Evolutionary conservation across 495 filamentous ascomycete genomes (phyloP).

Genomic region (Venustampulla echinocandica): DNA sequence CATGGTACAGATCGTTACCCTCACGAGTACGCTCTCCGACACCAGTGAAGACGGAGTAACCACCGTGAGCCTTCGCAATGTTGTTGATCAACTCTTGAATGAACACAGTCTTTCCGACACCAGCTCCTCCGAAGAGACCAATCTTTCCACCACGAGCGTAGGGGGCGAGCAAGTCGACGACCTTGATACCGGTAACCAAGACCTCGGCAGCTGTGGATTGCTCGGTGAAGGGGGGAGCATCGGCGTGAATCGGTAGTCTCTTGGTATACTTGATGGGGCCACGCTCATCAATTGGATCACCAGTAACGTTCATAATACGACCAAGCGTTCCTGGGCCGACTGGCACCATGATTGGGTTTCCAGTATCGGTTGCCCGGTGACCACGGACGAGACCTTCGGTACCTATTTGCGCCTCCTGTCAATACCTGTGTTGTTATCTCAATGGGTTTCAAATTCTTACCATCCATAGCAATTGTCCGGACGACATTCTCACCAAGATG

Average conservation of each 20-base stretch:
- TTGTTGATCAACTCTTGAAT: slow-evolving; percentile 99
- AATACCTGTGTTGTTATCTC: slow-evolving; percentile 13
- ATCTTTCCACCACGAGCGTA: slow-evolving; percentile 99
- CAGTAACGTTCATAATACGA: slow-evolving; percentile 99
- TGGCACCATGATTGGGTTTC: slow-evolving; percentile 91
- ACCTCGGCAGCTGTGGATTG: slow-evolving; percentile 95
- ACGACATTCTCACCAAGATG: slow-evolving; percentile 99
- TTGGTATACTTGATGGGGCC: slow-evolving; percentile 91
- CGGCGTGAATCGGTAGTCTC: slow-evolving; percentile 84
- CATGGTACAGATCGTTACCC: slow-evolving; percentile 99
- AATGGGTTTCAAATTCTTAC: slow-evolving; percentile 45
- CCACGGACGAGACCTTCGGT: slow-evolving; percentile 98
- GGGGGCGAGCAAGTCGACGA: slow-evolving; percentile 95
- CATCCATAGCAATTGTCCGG: slow-evolving; percentile 99
- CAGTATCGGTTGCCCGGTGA: slow-evolving; percentile 74
- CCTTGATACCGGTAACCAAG: slow-evolving; percentile 99
- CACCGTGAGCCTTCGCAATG: slow-evolving; percentile 99
- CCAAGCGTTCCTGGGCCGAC: slow-evolving; percentile 92
- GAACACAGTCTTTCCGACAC: slow-evolving; percentile 99
- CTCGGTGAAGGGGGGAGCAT: slow-evolving; percentile 81
- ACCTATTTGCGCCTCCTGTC: slow-evolving; percentile 45
- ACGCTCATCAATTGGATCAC: slow-evolving; percentile 99
- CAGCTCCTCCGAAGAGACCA: slow-evolving; percentile 99
- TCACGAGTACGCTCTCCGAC: slow-evolving; percentile 99
- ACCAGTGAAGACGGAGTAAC: slow-evolving; percentile 99